Base-by-base conservation (phyloP, 805 yeast species). In the Clavispora carvajalis region DNA sequence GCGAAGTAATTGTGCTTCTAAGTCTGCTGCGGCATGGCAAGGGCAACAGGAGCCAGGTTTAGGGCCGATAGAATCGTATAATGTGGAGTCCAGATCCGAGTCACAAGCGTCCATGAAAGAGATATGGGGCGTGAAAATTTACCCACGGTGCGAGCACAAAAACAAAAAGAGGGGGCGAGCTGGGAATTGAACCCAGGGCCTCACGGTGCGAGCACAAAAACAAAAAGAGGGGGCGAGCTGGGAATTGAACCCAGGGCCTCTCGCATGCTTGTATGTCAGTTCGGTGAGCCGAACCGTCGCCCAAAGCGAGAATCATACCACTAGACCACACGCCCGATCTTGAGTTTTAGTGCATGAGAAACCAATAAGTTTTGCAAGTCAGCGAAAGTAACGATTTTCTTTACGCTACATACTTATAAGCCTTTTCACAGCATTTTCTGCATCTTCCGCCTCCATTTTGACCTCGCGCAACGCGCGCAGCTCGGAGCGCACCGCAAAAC, bases 401-500 rank as follows among this genome's bases (percentile, higher is more conserved):
- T 9, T 9, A 26, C 30, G 15, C 12, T 26, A 26, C 11, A 26
- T 26, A 26, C 7, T 18, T 13, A 26, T 18, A 3, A 26, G 18
- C 30, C 11, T 26, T 26, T 26, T 26, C 30, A 31, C 12, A 5
- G 34, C 43, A 22, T 39, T 37, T 37, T 46, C 22, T 7, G 48
- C 39, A 26, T 65, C 70, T 41, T 58, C 59, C 1, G 89, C 85
- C 57, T 91, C 95, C 48, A 71, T 60, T 43, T 75, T 74, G 5
- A 88, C 88, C 62, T 91, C 98, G 18, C 63, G 65, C 36, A 93
- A 61, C 1, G 90, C 91, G 35, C 98, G 68, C 38, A 67, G 58
- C 57, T 93, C 99, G n/a, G 78, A 72, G 24, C 88, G 69, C 0
- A 95, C 95, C 56, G 90, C 91, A 22, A 88, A 55, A 41, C 71